These are phyloP conservation scores for Biancaea sappan DNA, from an alignment of 306 rosid genomes.

Conservation along the genomic window DNA sequence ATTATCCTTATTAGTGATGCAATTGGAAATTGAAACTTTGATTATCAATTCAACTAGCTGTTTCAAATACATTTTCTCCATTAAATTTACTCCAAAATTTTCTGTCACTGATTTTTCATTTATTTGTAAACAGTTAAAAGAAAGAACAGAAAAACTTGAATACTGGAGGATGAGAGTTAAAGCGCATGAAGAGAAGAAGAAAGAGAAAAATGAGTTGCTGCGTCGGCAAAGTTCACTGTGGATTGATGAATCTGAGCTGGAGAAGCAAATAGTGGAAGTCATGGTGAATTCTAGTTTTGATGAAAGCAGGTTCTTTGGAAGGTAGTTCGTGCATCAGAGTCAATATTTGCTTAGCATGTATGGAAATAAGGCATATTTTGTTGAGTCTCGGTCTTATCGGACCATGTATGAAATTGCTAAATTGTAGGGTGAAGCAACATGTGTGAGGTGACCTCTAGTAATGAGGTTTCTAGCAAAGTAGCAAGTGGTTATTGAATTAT, in stretches of 20 bases:
- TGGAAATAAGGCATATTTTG: slow-evolving; percentile 9
- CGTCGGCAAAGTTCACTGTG: slow-evolving; percentile 64
- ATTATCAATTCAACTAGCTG: background rate
- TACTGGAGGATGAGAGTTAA: slow-evolving; percentile 69
- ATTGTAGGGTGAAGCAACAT: slow-evolving; percentile 8
- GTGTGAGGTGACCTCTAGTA: slow-evolving; percentile 21
- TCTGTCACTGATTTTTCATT: slow-evolving; percentile 6
- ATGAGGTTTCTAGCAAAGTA: background rate
- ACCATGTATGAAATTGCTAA: background rate
- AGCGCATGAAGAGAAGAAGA: slow-evolving; percentile 57
- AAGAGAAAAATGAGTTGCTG: slow-evolving; percentile 56
- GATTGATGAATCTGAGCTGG: slow-evolving; percentile 63
- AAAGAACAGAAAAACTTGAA: slow-evolving; percentile 76
- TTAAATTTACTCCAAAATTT: background rate
- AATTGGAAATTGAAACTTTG: slow-evolving; percentile 5
- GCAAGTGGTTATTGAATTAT: slow-evolving; percentile 3
- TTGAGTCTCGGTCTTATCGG: slow-evolving; percentile 1
- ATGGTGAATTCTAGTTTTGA: slow-evolving; percentile 26
- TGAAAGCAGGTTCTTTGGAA: slow-evolving; percentile 16
- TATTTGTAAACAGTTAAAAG: slow-evolving; percentile 60
- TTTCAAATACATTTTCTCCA: background rate
- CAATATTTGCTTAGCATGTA: background rate
- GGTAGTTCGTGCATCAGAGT: slow-evolving; percentile 9
- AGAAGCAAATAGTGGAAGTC: slow-evolving; percentile 43
- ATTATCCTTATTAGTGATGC: background rate